A percentile compares a stretch with the other conserved stretches of the same genome.
Conservation (phyloP, 305 asterid species). For the Solanum hybrid region DNA sequence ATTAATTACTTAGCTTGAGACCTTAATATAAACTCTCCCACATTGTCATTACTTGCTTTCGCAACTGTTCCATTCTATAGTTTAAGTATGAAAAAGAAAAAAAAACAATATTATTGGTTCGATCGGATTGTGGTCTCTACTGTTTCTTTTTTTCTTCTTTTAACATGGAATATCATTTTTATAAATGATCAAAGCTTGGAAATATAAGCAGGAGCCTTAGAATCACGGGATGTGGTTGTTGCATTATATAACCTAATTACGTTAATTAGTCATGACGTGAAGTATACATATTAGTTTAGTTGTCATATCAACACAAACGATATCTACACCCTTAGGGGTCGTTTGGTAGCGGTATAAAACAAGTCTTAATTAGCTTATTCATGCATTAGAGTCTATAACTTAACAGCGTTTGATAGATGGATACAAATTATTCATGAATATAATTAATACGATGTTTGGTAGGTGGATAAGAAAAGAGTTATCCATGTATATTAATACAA, state of each 20-base stretch:
- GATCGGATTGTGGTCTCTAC: background rate
- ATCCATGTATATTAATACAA: too few species aligned
- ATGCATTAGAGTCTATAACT: too few species aligned
- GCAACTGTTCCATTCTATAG: background rate
- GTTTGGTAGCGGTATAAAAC: too few species aligned
- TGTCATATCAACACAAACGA: background rate
- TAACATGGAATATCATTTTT: background rate
- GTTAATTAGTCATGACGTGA: background rate
- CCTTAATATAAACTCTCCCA: background rate
- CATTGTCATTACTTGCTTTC: background rate
- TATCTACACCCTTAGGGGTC: background rate
- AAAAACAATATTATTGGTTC: background rate
- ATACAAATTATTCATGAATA: too few species aligned
- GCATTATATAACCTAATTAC: background rate
- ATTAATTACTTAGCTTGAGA: background rate
- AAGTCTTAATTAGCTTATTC: too few species aligned
- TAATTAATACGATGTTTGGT: too few species aligned
- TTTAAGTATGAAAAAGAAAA: background rate
- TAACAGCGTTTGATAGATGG: too few species aligned
- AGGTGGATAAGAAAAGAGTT: too few species aligned
- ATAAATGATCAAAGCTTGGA: background rate
- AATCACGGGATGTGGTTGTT: background rate
- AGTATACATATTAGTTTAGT: background rate
- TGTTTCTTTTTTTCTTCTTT: background rate
- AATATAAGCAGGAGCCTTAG: background rate